Evolutionary conservation across 2,329 filamentous ascomycete species (phyloP).

Genomic region (Colletotrichum tropicale): DNA sequence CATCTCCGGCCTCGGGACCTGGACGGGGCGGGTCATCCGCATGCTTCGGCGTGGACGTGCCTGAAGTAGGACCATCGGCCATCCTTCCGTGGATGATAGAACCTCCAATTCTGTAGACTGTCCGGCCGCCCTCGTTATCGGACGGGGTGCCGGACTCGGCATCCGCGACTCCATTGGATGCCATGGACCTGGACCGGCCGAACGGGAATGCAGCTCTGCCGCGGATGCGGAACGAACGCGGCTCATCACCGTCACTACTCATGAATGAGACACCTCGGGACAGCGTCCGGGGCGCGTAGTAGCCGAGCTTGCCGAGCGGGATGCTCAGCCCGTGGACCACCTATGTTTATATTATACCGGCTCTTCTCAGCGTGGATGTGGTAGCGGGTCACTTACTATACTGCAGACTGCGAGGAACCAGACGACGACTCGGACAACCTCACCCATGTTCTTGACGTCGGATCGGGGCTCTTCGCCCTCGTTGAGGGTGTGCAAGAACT

Average conservation of each 20-base stretch:
- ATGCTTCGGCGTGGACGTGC: neutral
- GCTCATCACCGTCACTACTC: constrained; percentile 22
- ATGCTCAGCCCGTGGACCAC: constrained; percentile 84
- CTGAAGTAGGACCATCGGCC: neutral
- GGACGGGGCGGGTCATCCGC: neutral
- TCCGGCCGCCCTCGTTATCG: constrained; percentile 3
- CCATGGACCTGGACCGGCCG: constrained; percentile 15
- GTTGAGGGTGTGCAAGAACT: constrained; percentile 69
- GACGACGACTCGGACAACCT: constrained; percentile 74
- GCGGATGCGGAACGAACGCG: constrained; percentile 31
- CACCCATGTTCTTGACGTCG: constrained; percentile 69
- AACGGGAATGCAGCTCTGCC: constrained; percentile 29
- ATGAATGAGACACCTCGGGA: constrained; percentile 29
- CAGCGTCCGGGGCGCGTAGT: constrained; percentile 68
- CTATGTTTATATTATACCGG: constrained; percentile 37
- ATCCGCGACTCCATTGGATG: neutral
- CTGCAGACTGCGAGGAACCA: constrained; percentile 89
- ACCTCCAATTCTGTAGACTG: constrained; percentile 46
- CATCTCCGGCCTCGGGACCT: neutral
- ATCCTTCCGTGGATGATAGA: constrained; percentile 31
- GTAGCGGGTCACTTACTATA: constrained; percentile 63
- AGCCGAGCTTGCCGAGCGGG: constrained; percentile 71
- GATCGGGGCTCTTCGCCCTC: constrained; percentile 64
- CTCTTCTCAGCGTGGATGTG: neutral
- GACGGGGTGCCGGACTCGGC: constrained; percentile 5